These are phyloP conservation scores for Filobasidium floriforme DNA, from an alignment of 768 basidiomycete species.

Conservation along the genomic window DNA sequence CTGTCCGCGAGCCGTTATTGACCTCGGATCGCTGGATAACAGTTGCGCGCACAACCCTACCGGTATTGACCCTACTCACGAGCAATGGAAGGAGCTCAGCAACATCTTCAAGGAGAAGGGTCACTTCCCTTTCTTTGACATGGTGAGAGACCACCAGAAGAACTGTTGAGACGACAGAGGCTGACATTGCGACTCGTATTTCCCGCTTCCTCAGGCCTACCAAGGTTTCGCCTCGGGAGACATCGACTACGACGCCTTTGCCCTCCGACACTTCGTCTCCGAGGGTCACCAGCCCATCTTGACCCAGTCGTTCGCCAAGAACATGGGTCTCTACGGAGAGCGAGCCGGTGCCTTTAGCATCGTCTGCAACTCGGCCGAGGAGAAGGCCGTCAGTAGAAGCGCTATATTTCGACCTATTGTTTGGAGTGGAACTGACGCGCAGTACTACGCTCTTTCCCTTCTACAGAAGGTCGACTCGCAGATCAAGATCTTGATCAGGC, in stretches of 20 bases:
- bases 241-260: constrained; percentile 83
- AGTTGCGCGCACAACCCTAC: constrained; percentile 99
- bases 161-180: too few relatives aligned
- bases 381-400: constrained; percentile 47
- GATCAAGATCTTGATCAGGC: constrained; percentile 87
- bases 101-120: constrained; percentile 74
- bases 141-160: constrained; percentile 47
- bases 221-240: constrained; percentile 96
- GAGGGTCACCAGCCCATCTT: constrained; percentile 85
- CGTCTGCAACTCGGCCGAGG: constrained; percentile 55
- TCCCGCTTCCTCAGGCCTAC: constrained; percentile 57
- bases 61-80: constrained; percentile 85
- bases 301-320: constrained; percentile 95
- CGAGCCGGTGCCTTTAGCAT: constrained; percentile 96
- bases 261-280: constrained; percentile 85
- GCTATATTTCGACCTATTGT: not conserved
- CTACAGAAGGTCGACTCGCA: constrained; percentile 75
- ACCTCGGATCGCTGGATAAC: constrained; percentile 48
- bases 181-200: too few relatives aligned
- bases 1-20: not conserved
- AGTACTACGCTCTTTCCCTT: not conserved
- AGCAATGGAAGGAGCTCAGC: constrained; percentile 87
- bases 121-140: constrained; percentile 97
- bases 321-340: constrained; percentile 98
- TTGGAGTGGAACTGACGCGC: constrained; percentile 36